These are phyloP conservation scores for Aspergillus luchuensis DNA, from an alignment of 2,329 filamentous ascomycete species.

Conservation along the genomic window DNA sequence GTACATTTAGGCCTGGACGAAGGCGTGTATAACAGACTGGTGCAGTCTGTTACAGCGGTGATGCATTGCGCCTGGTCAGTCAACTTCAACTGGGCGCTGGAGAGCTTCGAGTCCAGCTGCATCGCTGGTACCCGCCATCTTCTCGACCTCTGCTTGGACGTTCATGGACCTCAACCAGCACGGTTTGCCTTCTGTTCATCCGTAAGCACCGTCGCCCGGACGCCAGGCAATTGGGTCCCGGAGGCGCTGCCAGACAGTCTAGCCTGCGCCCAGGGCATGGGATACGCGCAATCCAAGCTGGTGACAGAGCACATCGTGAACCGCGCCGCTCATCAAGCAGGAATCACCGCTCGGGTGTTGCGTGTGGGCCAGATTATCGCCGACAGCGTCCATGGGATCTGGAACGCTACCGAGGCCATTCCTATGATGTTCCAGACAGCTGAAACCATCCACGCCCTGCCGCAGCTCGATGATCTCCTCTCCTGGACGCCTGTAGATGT, in stretches of 20 bases:
- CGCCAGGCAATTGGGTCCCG: slow-evolving; percentile 27
- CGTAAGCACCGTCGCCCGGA: slow-evolving; percentile 44
- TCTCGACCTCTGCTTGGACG: slow-evolving; percentile 40
- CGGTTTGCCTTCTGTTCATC: slow-evolving; percentile 49
- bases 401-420: slow-evolving; percentile 41
- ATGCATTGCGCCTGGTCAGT: slow-evolving; percentile 69
- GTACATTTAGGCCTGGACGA: slow-evolving; percentile 50
- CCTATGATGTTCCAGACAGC: slow-evolving; percentile 54
- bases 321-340: slow-evolving; percentile 19
- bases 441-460: slow-evolving; percentile 48
- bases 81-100: slow-evolving; percentile 61
- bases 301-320: slow-evolving; percentile 36
- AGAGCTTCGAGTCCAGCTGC: slow-evolving; percentile 55
- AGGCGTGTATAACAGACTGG: slow-evolving; percentile 45
- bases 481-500: slow-evolving; percentile 50
- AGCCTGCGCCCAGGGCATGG: slow-evolving; percentile 42
- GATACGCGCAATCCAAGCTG: slow-evolving; percentile 42
- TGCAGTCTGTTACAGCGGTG: slow-evolving; percentile 52
- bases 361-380: slow-evolving; percentile 38
- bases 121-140: slow-evolving; percentile 53
- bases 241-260: slow-evolving; percentile 39
- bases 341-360: slow-evolving; percentile 27
- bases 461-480: slow-evolving; percentile 46
- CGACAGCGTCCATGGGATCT: slow-evolving; percentile 24
- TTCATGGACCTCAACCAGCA: slow-evolving; percentile 14